phyloP scores from a whole-genome alignment of 1,284 basidiomycete genomes.

The Baeospora myosura region DNA sequence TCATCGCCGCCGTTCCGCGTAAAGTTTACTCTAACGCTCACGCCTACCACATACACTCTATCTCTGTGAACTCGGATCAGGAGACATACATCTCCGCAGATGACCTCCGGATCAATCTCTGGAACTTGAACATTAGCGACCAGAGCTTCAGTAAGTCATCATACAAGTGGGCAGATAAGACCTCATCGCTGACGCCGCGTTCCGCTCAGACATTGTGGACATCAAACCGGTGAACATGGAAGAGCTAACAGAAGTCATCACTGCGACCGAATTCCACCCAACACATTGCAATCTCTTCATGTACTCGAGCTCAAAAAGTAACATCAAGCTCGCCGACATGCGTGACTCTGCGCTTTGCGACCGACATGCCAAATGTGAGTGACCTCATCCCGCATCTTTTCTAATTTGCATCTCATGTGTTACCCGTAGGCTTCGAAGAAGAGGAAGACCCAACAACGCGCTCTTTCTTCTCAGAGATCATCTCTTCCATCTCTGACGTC shows the following conservation, averaged over 20 bases:
- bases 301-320: constrained; percentile 99
- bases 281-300: constrained; percentile 97
- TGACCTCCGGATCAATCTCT: constrained; percentile 94
- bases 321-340: constrained; percentile 99
- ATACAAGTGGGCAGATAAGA: not conserved
- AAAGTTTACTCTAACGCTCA: constrained; percentile 99
- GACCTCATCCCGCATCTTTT: constrained; percentile 12
- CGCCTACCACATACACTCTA: constrained; percentile 99
- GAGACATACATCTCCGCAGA: constrained; percentile 99
- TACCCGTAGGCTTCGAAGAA: constrained; percentile 82
- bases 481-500: constrained; percentile 99
- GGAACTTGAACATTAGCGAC: constrained; percentile 98
- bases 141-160: constrained; percentile 89
- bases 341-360: constrained; percentile 97
- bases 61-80: constrained; percentile 98
- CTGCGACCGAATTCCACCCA: constrained; percentile 98
- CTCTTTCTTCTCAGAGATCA: constrained; percentile 99
- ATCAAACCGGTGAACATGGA: constrained; percentile 99
- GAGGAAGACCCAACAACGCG: constrained; percentile 96
- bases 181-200: constrained; percentile 1
- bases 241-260: constrained; percentile 99
- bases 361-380: constrained; percentile 89
- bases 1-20: constrained; percentile 95
- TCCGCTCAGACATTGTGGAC: constrained; percentile 86
- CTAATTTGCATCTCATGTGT: constrained; percentile 7